These are phyloP conservation scores for Heteromeles arbutifolia DNA, from an alignment of 306 rosid genomes.

Conservation along the genomic window DNA sequence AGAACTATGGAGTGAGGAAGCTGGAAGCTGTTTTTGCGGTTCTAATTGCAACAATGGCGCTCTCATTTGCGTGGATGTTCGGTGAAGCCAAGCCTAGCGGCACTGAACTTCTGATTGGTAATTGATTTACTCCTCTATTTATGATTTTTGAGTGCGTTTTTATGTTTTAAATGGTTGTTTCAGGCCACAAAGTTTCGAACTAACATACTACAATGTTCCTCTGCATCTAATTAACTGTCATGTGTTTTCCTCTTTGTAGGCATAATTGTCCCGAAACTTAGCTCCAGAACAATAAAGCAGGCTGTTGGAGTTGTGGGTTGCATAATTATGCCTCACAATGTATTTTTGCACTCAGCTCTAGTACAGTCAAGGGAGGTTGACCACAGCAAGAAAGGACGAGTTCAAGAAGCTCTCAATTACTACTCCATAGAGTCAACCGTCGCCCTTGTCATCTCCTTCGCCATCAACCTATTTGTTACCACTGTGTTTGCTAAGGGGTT, in stretches of 20 bases:
- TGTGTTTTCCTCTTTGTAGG: slow-evolving; percentile 36
- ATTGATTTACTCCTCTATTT: slow-evolving; percentile 1
- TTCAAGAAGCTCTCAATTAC: slow-evolving; percentile 89
- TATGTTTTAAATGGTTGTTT: not conserved
- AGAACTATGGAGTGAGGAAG: slow-evolving; percentile 96
- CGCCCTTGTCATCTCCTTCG: slow-evolving; percentile 73
- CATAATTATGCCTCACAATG: slow-evolving; percentile 97
- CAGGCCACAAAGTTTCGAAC: not conserved
- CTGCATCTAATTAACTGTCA: slow-evolving; percentile 13
- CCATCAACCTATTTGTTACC: slow-evolving; percentile 78
- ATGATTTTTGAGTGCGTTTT: not conserved
- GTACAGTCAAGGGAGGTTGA: slow-evolving; percentile 85
- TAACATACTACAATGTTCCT: not conserved
- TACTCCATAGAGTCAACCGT: slow-evolving; percentile 78
- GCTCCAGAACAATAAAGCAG: slow-evolving; percentile 82
- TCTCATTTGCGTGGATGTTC: slow-evolving; percentile 98
- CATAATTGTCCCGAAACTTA: slow-evolving; percentile 80
- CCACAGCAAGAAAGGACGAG: slow-evolving; percentile 57
- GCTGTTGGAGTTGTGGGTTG: slow-evolving; percentile 99
- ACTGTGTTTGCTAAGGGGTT: slow-evolving; percentile 91
- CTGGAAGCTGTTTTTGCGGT: slow-evolving; percentile 90
- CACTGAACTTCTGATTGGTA: slow-evolving; percentile 80
- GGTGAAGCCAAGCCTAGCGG: slow-evolving; percentile 84
- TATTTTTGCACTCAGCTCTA: slow-evolving; percentile 90
- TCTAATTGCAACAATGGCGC: slow-evolving; percentile 80